Evolutionary conservation across 2,329 filamentous ascomycete genomes (phyloP), one percentile per base, ranked within the genome.

Genomic region (Aspergillus pseudoterreus): DNA sequence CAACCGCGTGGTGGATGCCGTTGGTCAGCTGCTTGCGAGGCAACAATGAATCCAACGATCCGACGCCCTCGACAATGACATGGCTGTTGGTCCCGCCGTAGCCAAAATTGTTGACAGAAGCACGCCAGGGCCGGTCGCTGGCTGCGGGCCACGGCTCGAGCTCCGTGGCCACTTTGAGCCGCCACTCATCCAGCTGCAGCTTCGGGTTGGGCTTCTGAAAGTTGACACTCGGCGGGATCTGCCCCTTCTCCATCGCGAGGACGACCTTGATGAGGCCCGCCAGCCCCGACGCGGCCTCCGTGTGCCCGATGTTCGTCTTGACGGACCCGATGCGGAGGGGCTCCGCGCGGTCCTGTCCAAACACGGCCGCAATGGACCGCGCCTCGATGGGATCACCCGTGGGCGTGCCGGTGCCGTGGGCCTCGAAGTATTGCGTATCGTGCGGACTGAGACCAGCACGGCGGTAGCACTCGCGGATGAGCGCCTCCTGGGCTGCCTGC

Each of bases 381-480:
- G 77, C 76, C 56, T 84, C 81, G 14, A 79, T 75, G 0, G 80
- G 79, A 52, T 84, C 81, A 2, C 82, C 82, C 1, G 76, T 75
- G 30, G 71, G 71, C 15, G 81, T 84, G 5, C 41, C 38, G 10
- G 81, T 82, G n/a, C 79, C 80, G 58, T 84, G 81, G 2, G 77
- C 77, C 57, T 84, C 74, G 6, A 73, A 63, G 42, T 60, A 73
- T 9, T 68, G 30, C 0, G 52, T 49, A 1, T 47, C 27, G 10
- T 15, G 9, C 1, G 39, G 21, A 46, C 71, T 62, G 2, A 75
- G 60, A 0, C 68, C 66, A 6, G 67, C 67, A 6, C 53, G 56
- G 5, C 22, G 41, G 49, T 77, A 77, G 1, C 63, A 64, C 1
- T 63, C 30, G 0, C 58, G 55, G 30, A 75, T 73, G 3, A 75